Conservation (phyloP, 257 asterid species). For the Solanum sejunctum region DNA sequence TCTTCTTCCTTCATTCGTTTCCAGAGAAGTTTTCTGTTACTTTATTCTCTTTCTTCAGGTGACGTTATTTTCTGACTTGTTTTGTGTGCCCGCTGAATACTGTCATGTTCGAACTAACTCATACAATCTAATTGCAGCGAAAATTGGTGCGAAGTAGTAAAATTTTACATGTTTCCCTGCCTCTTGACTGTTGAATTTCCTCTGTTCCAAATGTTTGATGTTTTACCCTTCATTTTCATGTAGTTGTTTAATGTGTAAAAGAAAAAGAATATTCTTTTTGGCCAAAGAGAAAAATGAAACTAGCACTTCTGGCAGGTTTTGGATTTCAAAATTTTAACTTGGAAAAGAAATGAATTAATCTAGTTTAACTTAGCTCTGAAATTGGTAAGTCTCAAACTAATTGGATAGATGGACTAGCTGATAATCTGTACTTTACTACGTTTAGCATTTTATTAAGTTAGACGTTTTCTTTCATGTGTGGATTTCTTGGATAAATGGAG, state of each 20-base stretch:
- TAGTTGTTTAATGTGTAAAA: neutral
- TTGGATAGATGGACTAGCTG: neutral
- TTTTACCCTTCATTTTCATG: neutral
- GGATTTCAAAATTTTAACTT: neutral
- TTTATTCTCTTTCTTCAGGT: conserved; percentile 76
- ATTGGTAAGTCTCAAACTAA: neutral
- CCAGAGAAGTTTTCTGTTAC: conserved; percentile 50
- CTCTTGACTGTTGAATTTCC: neutral
- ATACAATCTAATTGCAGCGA: neutral
- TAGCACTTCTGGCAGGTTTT: neutral
- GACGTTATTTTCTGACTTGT: neutral
- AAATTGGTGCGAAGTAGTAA: neutral
- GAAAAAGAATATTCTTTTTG: neutral
- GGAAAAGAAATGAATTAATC: neutral
- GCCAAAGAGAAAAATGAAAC: neutral
- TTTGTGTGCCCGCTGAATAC: neutral
- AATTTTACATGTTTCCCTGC: neutral
- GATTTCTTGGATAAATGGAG: neutral
- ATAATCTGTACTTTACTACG: neutral
- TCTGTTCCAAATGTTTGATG: neutral
- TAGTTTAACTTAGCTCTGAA: neutral
- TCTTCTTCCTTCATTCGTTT: conserved; percentile 43
- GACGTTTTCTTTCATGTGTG: neutral
- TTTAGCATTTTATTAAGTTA: neutral
- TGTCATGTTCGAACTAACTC: neutral